Evolutionary conservation across 352 stramenopile genomes (phyloP).

Genomic region (Phytophthora meadii): DNA sequence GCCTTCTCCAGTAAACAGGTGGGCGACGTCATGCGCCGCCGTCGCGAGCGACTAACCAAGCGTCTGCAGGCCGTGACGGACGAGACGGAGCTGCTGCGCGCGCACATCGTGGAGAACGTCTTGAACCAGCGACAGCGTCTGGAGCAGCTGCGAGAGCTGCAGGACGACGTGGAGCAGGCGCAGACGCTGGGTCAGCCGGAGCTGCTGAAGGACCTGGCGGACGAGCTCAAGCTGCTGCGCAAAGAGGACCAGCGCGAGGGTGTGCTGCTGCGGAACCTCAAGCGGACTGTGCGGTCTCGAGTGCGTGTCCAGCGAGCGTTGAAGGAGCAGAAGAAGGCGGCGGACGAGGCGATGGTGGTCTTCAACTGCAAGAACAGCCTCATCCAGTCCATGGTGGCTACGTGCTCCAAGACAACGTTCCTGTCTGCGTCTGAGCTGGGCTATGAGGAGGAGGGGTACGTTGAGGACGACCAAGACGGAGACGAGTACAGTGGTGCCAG

Average conservation of each 20-base stretch:
- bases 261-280: constrained; percentile 53
- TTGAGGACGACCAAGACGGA: constrained; percentile 34
- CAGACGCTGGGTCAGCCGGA: constrained; percentile 59
- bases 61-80: constrained; percentile 50
- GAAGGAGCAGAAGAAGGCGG: constrained; percentile 35
- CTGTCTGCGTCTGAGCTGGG: constrained; percentile 15
- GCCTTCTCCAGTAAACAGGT: constrained; percentile 69
- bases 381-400: constrained; percentile 62
- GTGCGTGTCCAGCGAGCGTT: constrained; percentile 47
- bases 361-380: constrained; percentile 69
- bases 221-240: constrained; percentile 56
- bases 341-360: constrained; percentile 53
- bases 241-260: constrained; percentile 57
- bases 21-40: constrained; percentile 60
- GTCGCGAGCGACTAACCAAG: constrained; percentile 53
- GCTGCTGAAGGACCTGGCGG: constrained; percentile 55
- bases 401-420: constrained; percentile 48
- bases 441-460: constrained; percentile 42
- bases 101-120: constrained; percentile 62
- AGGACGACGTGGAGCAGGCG: constrained; percentile 61
- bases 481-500: constrained; percentile 46
- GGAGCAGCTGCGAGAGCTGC: constrained; percentile 53
- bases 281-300: constrained; percentile 45
- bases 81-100: constrained; percentile 62
- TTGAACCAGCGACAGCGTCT: constrained; percentile 52